phyloP scores from a whole-genome alignment of 805 yeast species.

The Grigorovia transvaalensis region DNA sequence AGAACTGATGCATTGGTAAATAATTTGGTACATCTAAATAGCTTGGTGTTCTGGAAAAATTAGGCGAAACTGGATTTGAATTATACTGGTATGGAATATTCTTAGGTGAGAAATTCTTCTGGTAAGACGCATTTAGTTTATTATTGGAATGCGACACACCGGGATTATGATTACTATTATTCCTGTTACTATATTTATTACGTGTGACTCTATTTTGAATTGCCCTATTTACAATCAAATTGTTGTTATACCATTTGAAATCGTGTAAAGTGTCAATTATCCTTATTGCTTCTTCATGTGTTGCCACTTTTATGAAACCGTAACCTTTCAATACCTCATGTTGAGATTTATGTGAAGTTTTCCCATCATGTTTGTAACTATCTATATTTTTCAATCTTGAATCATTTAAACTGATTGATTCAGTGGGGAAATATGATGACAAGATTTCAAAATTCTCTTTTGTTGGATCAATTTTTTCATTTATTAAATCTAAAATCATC shows the following conservation, averaged over 20 bases:
- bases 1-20: neutral
- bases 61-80: neutral
- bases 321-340: constrained; percentile 29
- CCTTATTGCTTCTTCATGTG: constrained; percentile 38
- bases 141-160: too few relatives aligned
- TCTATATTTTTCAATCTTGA: neutral
- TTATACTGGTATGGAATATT: neutral
- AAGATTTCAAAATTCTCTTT: constrained; percentile 23
- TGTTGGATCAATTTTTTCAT: constrained; percentile 36
- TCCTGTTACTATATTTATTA: neutral
- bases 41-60: neutral
- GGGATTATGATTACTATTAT: neutral
- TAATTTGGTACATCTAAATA: neutral
- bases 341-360: constrained; percentile 1
- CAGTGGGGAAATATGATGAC: constrained; percentile 25
- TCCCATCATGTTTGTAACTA: neutral
- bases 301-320: constrained; percentile 44
- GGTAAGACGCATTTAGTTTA: neutral
- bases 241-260: constrained; percentile 27
- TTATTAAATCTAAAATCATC: constrained; percentile 32
- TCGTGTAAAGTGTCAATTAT: constrained; percentile 42
- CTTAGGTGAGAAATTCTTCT: neutral
- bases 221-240: constrained; percentile 30
- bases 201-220: constrained; percentile 22
- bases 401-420: constrained; percentile 4